Evolutionary conservation across 2,329 filamentous ascomycete species (phyloP).

Genomic region (Epichloe typhina): DNA sequence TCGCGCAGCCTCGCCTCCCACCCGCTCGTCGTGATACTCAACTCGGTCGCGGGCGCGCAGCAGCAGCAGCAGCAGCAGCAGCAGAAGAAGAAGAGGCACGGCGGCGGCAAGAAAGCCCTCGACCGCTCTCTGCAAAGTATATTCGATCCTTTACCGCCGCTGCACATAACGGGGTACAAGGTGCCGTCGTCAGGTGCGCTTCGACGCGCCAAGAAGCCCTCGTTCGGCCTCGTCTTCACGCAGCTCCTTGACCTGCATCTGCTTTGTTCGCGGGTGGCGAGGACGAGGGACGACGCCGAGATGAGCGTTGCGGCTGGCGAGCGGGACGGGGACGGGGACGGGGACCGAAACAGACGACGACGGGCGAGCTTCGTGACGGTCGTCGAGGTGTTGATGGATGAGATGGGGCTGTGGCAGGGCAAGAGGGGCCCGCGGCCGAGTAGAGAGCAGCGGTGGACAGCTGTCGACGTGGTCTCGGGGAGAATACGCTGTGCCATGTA

Average conservation of each 20-base stretch:
- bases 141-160: constrained; percentile 23
- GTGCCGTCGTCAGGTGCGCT: constrained; percentile 7
- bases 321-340: too few relatives aligned
- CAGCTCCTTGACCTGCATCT: constrained; percentile 43
- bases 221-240: constrained; percentile 40
- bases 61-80: too few relatives aligned
- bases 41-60: constrained; percentile 19
- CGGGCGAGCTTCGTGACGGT: constrained; percentile 23
- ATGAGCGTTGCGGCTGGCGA: background rate
- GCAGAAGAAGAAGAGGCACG: too few relatives aligned
- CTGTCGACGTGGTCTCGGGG: constrained; percentile 28
- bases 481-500: constrained; percentile 15
- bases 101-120: constrained; percentile 5
- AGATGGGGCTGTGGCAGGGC: constrained; percentile 31
- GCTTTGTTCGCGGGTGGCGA: constrained; percentile 33
- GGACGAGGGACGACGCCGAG: constrained; percentile 10
- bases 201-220: constrained; percentile 28
- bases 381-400: constrained; percentile 39
- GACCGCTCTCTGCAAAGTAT: constrained; percentile 37
- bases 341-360: too few relatives aligned
- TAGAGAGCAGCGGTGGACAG: constrained; percentile 43
- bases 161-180: constrained; percentile 9
- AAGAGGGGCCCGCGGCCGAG: constrained; percentile 15
- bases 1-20: constrained; percentile 25
- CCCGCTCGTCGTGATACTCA: constrained; percentile 41